Evolutionary conservation across 23 red algal species (phyloP), one percentile per base, ranked within the genome.

Genomic region (Agarophyton chilense): DNA sequence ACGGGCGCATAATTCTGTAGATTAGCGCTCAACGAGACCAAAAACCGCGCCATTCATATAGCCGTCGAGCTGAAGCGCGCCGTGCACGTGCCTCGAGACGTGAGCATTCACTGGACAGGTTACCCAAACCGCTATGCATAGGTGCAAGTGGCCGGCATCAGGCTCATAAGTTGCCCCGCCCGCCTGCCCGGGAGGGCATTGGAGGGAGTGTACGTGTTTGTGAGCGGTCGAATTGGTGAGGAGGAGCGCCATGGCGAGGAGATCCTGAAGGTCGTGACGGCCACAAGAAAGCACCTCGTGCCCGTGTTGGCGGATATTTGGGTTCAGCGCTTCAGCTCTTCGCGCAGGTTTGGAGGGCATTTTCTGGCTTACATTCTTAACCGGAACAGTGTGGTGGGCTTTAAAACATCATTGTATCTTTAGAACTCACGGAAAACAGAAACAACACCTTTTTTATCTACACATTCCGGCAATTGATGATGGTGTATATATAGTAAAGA

Each of bases 21-120:
- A 31, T 26, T 94, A 41, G 95, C 65, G 10, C 38, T 98, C 2
- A 87, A 94, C 34, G 95, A 98, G 35, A 98, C 95, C 6, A 98
- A 98, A 77, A 94, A 94, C 56, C 84, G 95, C 2, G 88, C 95
- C 10, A 82, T 93, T 43, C 34, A 70, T 19, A 21, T 98, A 44
- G 68, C 84, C 21, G 70, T 91, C 31, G 46, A 76, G 19, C 77
- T 98, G 18, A 90, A 98, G 33, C 31, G 61, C 60, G 28, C 36
- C 28, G 47, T 98, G 25, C 74, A 93, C 14, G 76, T 98, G 16
- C 88, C 88, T 8, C 41, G 39, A 28, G 49, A 83, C 39, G 90
- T 98, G 31, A 81, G 95, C 8, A 86, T 98, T 54, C 95, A 98
- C 67, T 98, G 90, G 90, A 98, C 95, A 9, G 95, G 95, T 0